Evolutionary conservation across 192 early-diverging fungal genomes (phyloP).

Genomic region (Diversispora epigaea): DNA sequence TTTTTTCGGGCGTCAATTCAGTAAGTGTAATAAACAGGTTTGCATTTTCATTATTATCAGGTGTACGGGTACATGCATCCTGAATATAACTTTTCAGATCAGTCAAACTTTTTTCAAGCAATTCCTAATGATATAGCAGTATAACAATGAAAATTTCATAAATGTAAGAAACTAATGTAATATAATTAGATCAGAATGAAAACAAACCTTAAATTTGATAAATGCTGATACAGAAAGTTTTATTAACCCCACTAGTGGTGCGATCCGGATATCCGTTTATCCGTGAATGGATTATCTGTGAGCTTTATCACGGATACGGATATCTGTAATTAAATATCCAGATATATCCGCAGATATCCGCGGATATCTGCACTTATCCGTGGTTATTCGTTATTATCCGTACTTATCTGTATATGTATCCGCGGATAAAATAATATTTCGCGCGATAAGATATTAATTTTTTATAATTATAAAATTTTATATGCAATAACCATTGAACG

Average conservation of each 20-base stretch:
- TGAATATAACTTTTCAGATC: slow-evolving; percentile 2
- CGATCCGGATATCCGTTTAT: background rate
- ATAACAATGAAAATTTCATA: background rate
- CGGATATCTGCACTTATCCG: background rate
- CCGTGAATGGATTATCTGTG: too few species aligned
- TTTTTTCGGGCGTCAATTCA: slow-evolving; percentile 7
- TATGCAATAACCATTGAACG: too few species aligned
- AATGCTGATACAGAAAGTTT: background rate
- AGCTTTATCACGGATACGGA: too few species aligned
- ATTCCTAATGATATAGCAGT: background rate
- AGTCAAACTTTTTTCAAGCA: background rate
- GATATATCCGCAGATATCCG: background rate
- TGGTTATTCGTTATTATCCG: background rate
- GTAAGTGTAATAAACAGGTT: background rate
- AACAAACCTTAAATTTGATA: slow-evolving; percentile 12
- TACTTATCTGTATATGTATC: too few species aligned
- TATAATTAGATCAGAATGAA: background rate
- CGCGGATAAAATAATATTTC: too few species aligned
- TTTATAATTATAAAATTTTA: too few species aligned
- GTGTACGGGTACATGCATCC: slow-evolving; percentile 11
- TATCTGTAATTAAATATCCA: too few species aligned
- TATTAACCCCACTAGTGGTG: background rate
- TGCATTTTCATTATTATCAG: slow-evolving; percentile 10
- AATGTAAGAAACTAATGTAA: background rate
- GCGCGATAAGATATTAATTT: too few species aligned